Base-by-base conservation (phyloP, 192 early-diverging fungal genomes). In the Entomortierella chlamydospora region DNA sequence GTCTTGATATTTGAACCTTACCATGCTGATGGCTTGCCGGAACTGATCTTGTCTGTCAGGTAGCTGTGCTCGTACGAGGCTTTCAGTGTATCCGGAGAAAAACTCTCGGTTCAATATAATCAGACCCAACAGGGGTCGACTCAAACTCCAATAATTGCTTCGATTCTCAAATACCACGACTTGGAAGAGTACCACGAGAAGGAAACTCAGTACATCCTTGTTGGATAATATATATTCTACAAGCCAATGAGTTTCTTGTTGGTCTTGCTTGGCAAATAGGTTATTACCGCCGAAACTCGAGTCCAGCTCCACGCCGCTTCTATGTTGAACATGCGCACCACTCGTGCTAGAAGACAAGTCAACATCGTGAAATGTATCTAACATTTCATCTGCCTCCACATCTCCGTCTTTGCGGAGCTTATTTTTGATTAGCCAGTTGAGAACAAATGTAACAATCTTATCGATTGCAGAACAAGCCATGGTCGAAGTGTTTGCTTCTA, bases 91-190 rank as follows among this genome's bases (percentile, higher is more conserved):
- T 28, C 64, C 68, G 15, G 22, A 18, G 33, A 66, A 79, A 39
- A 66, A 70, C 6, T 90, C 91, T 68, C 85, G 85, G 65, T 93
- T 90, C 63, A 96, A 80, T 39, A 95, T 74, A 18, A 95, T 90
- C 53, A 97, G 67, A 6, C 89, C 89, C 63, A 96, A 87, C 61
- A 97, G 81, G 8, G 96, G 94, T 39, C 95, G 84, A 34, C 92
- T 92, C 39, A 96, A 83, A 28, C 90, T 89, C 94, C 95, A 96
- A 64, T 94, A 89, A 62, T 93, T 95, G 37, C 85, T 82, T 3
- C 87, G 82, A 62, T 94, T 93, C 65, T 96, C 95, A 68, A 96
- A 93, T 43, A 94, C 68, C 31, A 95, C 81, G 29, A 91, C 87
- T 47, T 92, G 91, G 68, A 97, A 88, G 55, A 95, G 74, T 0